Evolutionary conservation across 805 yeast species (phyloP).

Genomic region (Diddensiella caesifluorescens): DNA sequence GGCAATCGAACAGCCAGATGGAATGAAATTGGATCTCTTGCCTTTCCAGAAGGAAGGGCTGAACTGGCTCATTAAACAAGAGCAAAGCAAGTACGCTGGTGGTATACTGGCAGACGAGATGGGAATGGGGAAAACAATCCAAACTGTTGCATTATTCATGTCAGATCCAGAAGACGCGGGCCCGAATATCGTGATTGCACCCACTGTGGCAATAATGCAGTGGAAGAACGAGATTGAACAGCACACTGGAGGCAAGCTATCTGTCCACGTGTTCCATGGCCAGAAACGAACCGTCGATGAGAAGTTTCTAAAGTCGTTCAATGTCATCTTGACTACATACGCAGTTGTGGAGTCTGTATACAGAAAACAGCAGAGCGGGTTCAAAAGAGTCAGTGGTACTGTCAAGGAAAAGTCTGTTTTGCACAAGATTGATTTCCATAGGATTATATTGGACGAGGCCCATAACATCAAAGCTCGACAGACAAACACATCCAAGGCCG

Average conservation of each 20-base stretch:
- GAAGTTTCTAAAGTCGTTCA: slow-evolving; percentile 54
- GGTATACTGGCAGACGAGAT: slow-evolving; percentile 97
- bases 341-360: slow-evolving; percentile 84
- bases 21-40: slow-evolving; percentile 63
- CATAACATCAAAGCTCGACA: slow-evolving; percentile 95
- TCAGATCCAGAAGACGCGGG: slow-evolving; percentile 43
- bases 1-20: slow-evolving; percentile 66
- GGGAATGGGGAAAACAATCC: slow-evolving; percentile 99
- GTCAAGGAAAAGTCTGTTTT: slow-evolving; percentile 73
- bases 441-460: slow-evolving; percentile 93
- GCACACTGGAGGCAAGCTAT: slow-evolving; percentile 69
- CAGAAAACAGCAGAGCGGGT: slow-evolving; percentile 79
- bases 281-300: slow-evolving; percentile 60
- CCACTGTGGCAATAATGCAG: slow-evolving; percentile 97
- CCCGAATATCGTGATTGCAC: slow-evolving; percentile 90
- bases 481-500: slow-evolving; percentile 90
- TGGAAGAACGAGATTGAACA: slow-evolving; percentile 91
- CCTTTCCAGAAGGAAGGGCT: slow-evolving; percentile 95
- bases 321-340: slow-evolving; percentile 87
- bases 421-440: slow-evolving; percentile 68
- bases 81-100: slow-evolving; percentile 66
- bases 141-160: slow-evolving; percentile 84
- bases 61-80: slow-evolving; percentile 83
- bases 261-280: slow-evolving; percentile 78
- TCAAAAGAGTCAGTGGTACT: slow-evolving; percentile 65